A percentile compares a stretch with the other conserved stretches of the same genome.
Conservation (phyloP, 257 asterid genomes). For the Salvia rosmarinus region DNA sequence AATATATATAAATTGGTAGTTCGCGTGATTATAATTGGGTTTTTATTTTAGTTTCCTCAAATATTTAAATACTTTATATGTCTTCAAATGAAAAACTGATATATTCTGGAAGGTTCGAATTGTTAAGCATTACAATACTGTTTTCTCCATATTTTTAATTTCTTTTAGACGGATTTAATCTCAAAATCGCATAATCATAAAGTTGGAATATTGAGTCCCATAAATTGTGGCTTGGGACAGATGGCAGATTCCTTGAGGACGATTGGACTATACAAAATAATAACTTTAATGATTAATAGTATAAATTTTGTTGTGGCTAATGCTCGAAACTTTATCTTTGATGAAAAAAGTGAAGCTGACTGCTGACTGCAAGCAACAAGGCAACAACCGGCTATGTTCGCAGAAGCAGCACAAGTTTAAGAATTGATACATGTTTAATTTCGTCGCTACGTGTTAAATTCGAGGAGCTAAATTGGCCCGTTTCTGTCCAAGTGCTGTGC, state of each 20-base stretch:
- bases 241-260: not conserved
- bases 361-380: not conserved
- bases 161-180: not conserved
- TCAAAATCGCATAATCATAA: not conserved
- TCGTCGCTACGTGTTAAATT: conserved; percentile 14
- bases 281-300: too few relatives aligned
- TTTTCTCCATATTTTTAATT: not conserved
- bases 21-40: too few relatives aligned
- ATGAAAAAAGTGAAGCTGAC: conserved; percentile 1
- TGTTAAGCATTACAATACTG: not conserved
- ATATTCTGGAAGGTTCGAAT: too few relatives aligned
- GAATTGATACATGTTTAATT: not conserved
- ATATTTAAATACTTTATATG: too few relatives aligned
- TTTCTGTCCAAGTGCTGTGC: not conserved
- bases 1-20: not conserved
- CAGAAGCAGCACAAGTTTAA: not conserved
- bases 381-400: not conserved
- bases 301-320: not conserved
- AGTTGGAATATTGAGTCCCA: not conserved
- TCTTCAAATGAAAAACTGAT: too few relatives aligned
- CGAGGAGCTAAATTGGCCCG: not conserved
- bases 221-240: not conserved
- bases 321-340: not conserved
- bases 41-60: too few relatives aligned
- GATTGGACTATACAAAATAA: not conserved